Percentiles rank a stretch among this genome's conserved stretches.
phyloP scores from a whole-genome alignment of 2,329 filamentous ascomycete species.

The Talaromyces sp. region DNA sequence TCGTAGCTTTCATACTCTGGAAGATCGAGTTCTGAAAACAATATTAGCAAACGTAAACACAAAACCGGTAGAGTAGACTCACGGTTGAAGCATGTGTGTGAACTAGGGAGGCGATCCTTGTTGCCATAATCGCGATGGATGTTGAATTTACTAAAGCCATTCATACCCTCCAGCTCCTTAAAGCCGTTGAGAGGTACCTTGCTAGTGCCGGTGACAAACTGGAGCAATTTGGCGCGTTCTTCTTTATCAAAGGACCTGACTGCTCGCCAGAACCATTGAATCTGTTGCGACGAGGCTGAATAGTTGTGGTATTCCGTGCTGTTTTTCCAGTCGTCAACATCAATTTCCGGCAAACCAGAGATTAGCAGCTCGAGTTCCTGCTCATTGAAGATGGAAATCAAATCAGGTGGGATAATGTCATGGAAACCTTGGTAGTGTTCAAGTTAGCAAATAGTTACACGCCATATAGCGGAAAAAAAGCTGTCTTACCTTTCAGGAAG shows the following conservation, averaged over 20 bases:
- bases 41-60: slow-evolving; percentile 11
- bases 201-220: slow-evolving; percentile 96
- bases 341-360: slow-evolving; percentile 93
- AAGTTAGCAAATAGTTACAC: neutral
- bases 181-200: slow-evolving; percentile 98
- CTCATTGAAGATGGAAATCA: slow-evolving; percentile 97
- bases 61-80: slow-evolving; percentile 44
- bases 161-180: slow-evolving; percentile 99
- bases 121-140: slow-evolving; percentile 97
- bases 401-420: slow-evolving; percentile 89
- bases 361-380: slow-evolving; percentile 96
- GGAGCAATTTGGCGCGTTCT: slow-evolving; percentile 91
- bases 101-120: slow-evolving; percentile 91
- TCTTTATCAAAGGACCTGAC: slow-evolving; percentile 98
- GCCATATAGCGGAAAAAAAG: slow-evolving; percentile 17
- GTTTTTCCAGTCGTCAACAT: slow-evolving; percentile 98
- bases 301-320: slow-evolving; percentile 99
- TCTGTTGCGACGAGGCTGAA: slow-evolving; percentile 85
- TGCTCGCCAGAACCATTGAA: slow-evolving; percentile 99
- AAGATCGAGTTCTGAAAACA: slow-evolving; percentile 78
- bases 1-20: slow-evolving; percentile 98
- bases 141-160: slow-evolving; percentile 95
- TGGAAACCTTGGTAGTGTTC: slow-evolving; percentile 65
- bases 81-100: slow-evolving; percentile 99
- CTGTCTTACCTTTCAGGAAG: slow-evolving; percentile 69